Base-by-base conservation (phyloP, 345 rosid species). In the Murraya koenigii region DNA sequence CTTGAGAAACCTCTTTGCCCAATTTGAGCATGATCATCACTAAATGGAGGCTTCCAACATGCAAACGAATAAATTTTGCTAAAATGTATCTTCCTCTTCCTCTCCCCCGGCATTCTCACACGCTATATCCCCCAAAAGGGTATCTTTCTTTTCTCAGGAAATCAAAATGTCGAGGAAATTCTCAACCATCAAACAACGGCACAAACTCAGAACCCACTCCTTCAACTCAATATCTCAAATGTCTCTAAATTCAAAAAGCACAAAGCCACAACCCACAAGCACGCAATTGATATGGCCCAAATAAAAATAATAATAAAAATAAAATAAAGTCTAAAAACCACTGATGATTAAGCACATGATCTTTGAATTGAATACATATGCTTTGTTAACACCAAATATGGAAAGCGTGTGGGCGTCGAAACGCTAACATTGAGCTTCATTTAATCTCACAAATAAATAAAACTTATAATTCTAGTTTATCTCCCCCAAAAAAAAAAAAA, bases 1-100 rank as follows among this genome's bases (percentile, higher is more conserved):
- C 99, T 92, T 1, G 93, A 92, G 88, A 91, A 90, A 66, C 94
- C 98, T 71, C 66, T 89, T 80, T 87, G 81, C 54, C 96, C 97
- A 69, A 91, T 87, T 61, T 84, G 93, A 69, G 80, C 77, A 83
- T 92, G 90, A 56, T 84, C 89, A 10, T 89, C 87, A 65, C 74
- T 77, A 56, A 80, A 69, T 0, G 76, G 78, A 15, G 85, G 76
- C 69, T 81, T 85, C 44, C 77, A 85, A 80, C 99, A 95, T 6
- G 83, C 84, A 60, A 93, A 93, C 0, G 98, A 85, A 66, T 85
- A 89, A 20, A 93, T 78, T 77, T 92, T 88, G 80, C 93, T 88
- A 28, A 89, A 86, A 67, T 23, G 82, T 7, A 89, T 68, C 74
- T 77, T 73, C 77, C 84, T 82, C 76, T 81, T 82, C 83, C 82